Conservation (phyloP, 805 yeast genomes). For the Candida boidinii region DNA sequence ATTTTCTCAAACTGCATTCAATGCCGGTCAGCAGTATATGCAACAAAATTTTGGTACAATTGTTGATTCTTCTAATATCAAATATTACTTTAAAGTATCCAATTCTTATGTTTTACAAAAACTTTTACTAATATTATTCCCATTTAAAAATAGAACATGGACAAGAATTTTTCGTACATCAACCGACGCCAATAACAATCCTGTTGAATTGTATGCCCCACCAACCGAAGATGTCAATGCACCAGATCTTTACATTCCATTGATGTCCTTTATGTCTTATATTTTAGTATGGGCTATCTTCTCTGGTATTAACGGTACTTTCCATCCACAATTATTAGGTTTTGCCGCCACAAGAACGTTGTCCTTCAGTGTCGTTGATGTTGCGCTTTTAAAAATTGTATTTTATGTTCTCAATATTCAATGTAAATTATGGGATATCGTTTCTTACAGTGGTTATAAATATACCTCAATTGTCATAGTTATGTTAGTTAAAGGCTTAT, state of each 20-base stretch:
- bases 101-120: constrained; percentile 78
- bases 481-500: constrained; percentile 40
- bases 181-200: constrained; percentile 24
- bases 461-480: constrained; percentile 71
- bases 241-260: constrained; percentile 92
- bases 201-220: constrained; percentile 46
- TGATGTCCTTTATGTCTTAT: constrained; percentile 88
- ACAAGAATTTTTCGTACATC: constrained; percentile 38
- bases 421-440: constrained; percentile 71
- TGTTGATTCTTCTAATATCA: constrained; percentile 48
- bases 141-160: constrained; percentile 84
- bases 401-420: constrained; percentile 70
- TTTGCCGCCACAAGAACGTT: constrained; percentile 78
- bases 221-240: constrained; percentile 88
- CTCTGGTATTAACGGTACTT: constrained; percentile 80
- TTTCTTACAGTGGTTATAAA: constrained; percentile 90
- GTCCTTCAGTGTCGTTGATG: constrained; percentile 74
- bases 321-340: constrained; percentile 90
- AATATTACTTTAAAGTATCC: constrained; percentile 87
- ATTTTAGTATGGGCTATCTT: constrained; percentile 75
- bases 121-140: constrained; percentile 67
- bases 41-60: constrained; percentile 58
- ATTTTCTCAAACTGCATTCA: constrained; percentile 77
- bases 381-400: constrained; percentile 68
- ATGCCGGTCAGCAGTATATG: constrained; percentile 71